Evolutionary conservation across 345 rosid genomes (phyloP), one percentile per base, ranked within the genome.

Genomic region (Cardamine resedifolia): DNA sequence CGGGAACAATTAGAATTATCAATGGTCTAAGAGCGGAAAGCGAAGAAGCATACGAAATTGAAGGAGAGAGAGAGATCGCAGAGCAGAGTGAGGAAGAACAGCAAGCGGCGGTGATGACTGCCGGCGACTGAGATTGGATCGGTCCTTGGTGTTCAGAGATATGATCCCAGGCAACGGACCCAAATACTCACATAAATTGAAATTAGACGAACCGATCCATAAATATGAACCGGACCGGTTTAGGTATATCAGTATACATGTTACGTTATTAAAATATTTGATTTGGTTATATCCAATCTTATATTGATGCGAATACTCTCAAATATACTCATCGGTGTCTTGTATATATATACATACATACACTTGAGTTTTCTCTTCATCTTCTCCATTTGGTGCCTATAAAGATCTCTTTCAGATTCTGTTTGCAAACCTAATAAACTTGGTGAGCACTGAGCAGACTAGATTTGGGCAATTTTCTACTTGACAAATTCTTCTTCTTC

Each of bases 51-150:
- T 30, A 75, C 74, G 33, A 33, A 10, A 3, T 30, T 27, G 44
- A 48, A 18, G 3, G 11, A 18, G 60, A 27, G 20, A 47, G 56
- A 30, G 55, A n/a, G 16, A 7, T n/a, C 0, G 31, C n/a, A 4
- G 7, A 23, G 8, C 51, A 58, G 51, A 28, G 12, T 9, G 10
- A 41, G 1, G 45, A 53, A 11, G 10, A 57, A 23, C 18, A 30
- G 30, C 3, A n/a, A 49, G 43, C 56, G 60, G 34, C 62, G 78
- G 73, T 21, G 73, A 66, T 27, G 45, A 51, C 4, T 33, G 77
- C 47, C 78, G 68, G 68, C 39, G 68, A 67, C 68, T 10, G 68
- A 24, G 57, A 75, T 59, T 41, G 48, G 49, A 60, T 67, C 63
- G 68, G 67, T 27, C 31, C 26, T 50, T 61, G 12, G 30, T 27